These are phyloP conservation scores for Penicillium corylophilum DNA, from an alignment of 2,329 filamentous ascomycete genomes.

Conservation along the genomic window DNA sequence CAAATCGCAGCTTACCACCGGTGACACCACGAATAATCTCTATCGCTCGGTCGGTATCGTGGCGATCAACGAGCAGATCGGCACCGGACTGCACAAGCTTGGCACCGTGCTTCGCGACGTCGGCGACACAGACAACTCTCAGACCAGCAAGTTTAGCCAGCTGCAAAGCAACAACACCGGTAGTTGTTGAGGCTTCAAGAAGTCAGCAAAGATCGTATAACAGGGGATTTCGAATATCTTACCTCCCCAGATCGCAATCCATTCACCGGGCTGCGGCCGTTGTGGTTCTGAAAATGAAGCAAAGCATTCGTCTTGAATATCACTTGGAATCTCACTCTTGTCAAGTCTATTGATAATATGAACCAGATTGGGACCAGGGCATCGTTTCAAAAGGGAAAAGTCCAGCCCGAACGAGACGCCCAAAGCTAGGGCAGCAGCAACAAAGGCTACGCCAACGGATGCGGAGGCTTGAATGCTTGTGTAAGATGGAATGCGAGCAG, in stretches of 20 bases:
- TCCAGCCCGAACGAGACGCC: conserved; percentile 70
- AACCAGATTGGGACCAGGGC: conserved; percentile 59
- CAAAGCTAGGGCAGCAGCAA: conserved; percentile 65
- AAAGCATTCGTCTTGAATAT: conserved; percentile 65
- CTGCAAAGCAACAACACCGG: conserved; percentile 65
- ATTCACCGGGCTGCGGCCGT: conserved; percentile 61
- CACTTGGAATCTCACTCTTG: conserved; percentile 53
- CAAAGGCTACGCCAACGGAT: conserved; percentile 68
- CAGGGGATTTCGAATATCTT: conserved; percentile 20
- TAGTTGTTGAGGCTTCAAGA: conserved; percentile 62
- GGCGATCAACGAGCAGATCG: conserved; percentile 68
- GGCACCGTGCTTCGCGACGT: conserved; percentile 65
- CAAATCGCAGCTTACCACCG: conserved; percentile 61
- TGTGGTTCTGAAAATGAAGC: conserved; percentile 53
- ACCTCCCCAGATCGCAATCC: conserved; percentile 73
- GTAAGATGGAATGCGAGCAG: conserved; percentile 58
- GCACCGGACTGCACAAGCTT: conserved; percentile 55
- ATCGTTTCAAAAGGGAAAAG: conserved; percentile 48
- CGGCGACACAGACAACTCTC: conserved; percentile 64
- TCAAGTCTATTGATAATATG: conserved; percentile 51
- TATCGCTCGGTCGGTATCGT: conserved; percentile 64
- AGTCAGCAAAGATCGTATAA: conserved; percentile 3
- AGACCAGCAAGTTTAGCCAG: conserved; percentile 66
- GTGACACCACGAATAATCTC: conserved; percentile 63
- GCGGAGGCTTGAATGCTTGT: conserved; percentile 58